Percentiles rank a stretch among this genome's conserved stretches.
These are phyloP conservation scores for Pseudogymnoascus sp. DNA, from an alignment of 2,329 filamentous ascomycete genomes.

Conservation along the genomic window DNA sequence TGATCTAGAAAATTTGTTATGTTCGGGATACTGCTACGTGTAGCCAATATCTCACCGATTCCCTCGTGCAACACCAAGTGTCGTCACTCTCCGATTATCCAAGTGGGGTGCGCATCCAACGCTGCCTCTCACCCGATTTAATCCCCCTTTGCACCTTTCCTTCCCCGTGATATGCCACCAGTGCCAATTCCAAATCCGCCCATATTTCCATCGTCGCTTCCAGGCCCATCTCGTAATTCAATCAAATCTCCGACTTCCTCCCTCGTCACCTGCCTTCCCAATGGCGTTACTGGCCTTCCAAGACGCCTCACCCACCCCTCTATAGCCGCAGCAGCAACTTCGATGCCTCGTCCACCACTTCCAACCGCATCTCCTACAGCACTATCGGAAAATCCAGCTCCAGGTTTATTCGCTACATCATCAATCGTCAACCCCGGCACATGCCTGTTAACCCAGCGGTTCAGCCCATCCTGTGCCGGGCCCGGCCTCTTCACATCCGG, in stretches of 20 bases:
- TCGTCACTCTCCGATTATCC: background rate
- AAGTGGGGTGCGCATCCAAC: background rate
- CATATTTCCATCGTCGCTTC: constrained; percentile 43
- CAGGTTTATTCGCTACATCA: constrained; percentile 20
- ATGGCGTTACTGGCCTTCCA: constrained; percentile 40
- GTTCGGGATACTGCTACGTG: background rate
- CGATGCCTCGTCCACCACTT: constrained; percentile 30
- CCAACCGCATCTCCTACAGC: constrained; percentile 41
- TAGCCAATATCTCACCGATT: background rate
- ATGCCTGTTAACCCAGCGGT: constrained; percentile 50
- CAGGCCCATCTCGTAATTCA: constrained; percentile 57
- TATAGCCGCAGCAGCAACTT: constrained; percentile 73
- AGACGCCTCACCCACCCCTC: constrained; percentile 87
- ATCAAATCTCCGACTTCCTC: constrained; percentile 57
- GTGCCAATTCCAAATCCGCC: constrained; percentile 25
- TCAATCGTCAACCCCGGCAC: constrained; percentile 19
- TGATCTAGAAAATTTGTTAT: constrained; percentile 4
- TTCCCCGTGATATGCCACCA: constrained; percentile 13
- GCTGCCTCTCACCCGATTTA: background rate
- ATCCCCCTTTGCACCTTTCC: constrained; percentile 5
- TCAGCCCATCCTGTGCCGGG: constrained; percentile 76
- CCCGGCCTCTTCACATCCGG: constrained; percentile 66
- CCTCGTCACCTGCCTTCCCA: constrained; percentile 32
- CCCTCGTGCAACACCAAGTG: background rate
- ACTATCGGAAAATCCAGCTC: constrained; percentile 28